Evolutionary conservation across 805 yeast species (phyloP).

Genomic region (Starmerella bombicola): DNA sequence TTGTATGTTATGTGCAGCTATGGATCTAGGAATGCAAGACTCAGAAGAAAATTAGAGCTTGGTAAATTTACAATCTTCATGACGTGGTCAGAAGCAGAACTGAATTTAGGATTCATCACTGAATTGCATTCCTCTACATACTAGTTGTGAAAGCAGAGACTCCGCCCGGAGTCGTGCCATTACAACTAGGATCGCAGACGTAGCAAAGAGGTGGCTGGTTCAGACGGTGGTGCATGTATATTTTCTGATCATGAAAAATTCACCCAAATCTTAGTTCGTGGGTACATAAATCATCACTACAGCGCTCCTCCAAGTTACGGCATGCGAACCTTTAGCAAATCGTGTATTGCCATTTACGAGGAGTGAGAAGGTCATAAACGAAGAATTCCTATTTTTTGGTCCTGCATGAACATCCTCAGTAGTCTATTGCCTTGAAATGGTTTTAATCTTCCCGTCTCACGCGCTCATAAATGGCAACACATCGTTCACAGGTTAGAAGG

Average conservation of each 20-base stretch:
- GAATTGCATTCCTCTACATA: background rate
- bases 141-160: background rate
- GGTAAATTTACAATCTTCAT: slow-evolving; percentile 24
- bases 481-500: background rate
- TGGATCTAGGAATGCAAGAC: too few species aligned
- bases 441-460: slow-evolving; percentile 21
- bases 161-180: background rate
- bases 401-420: slow-evolving; percentile 27
- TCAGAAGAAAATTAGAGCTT: slow-evolving; percentile 24
- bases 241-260: slow-evolving; percentile 18
- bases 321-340: background rate
- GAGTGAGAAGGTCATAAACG: slow-evolving; percentile 23
- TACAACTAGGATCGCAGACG: background rate
- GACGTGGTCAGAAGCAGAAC: slow-evolving; percentile 27
- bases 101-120: slow-evolving; percentile 24
- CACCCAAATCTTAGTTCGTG: slow-evolving; percentile 20
- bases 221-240: slow-evolving; percentile 28
- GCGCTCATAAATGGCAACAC: slow-evolving; percentile 2
- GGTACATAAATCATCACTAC: slow-evolving; percentile 19
- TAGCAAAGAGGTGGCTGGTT: slow-evolving; percentile 1
- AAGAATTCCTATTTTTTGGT: slow-evolving; percentile 26
- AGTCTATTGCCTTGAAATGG: slow-evolving; percentile 21
- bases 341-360: slow-evolving; percentile 3
- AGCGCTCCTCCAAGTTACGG: background rate
- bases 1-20: too few species aligned